A percentile compares a stretch with the other conserved stretches of the same genome.
Evolutionary conservation across 495 filamentous ascomycete species (phyloP).

Genomic region (Neurospora pannonica): DNA sequence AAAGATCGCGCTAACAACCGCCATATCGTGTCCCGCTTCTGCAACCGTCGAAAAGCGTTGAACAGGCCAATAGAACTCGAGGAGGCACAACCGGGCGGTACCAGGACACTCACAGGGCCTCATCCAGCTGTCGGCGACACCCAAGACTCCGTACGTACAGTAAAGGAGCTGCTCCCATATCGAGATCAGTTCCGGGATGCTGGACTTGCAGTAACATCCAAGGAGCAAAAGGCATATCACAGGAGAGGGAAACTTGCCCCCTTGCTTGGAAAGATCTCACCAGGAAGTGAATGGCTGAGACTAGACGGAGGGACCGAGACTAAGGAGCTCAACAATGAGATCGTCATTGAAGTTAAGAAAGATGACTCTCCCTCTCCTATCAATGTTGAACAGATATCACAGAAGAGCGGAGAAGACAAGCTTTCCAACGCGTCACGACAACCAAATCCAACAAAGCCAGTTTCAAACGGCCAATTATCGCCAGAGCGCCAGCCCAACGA

Average conservation of each 20-base stretch:
- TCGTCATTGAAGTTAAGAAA: constrained; percentile 3
- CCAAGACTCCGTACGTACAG: constrained; percentile 30
- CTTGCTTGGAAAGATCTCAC: background rate
- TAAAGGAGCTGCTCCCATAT: constrained; percentile 36
- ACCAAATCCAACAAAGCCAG: background rate
- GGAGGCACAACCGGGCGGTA: constrained; percentile 14
- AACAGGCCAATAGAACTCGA: constrained; percentile 29
- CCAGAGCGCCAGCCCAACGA: background rate
- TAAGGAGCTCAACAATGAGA: constrained; percentile 10
- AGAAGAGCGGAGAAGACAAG: background rate
- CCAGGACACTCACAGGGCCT: constrained; percentile 17
- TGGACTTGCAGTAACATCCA: constrained; percentile 41
- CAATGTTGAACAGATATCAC: background rate
- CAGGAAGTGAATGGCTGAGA: constrained; percentile 1
- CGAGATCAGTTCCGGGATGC: constrained; percentile 34
- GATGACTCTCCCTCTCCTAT: background rate
- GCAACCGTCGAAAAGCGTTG: constrained; percentile 23
- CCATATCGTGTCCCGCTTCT: constrained; percentile 21
- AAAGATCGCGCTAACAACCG: background rate
- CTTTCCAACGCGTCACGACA: background rate
- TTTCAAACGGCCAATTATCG: background rate
- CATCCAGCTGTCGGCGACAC: constrained; percentile 23
- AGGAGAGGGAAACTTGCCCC: background rate
- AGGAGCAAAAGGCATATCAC: constrained; percentile 23
- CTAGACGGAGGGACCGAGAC: background rate